Percentiles rank a stretch among this genome's conserved stretches.
These are phyloP conservation scores for Strobilomyces dryophilus DNA, from an alignment of 768 basidiomycete species.

Conservation along the genomic window DNA sequence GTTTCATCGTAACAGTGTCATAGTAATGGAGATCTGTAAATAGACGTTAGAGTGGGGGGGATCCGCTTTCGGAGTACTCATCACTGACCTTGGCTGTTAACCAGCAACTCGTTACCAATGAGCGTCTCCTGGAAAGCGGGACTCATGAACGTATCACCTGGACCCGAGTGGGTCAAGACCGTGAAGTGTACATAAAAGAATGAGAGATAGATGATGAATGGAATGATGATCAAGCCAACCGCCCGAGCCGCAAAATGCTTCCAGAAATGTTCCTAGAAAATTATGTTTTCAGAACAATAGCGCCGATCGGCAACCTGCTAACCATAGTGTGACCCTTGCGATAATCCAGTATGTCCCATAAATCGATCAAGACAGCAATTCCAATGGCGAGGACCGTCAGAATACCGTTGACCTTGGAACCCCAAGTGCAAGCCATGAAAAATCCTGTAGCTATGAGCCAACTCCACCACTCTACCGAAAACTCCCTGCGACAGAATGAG, in stretches of 20 bases:
- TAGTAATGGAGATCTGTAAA: slow-evolving; percentile 87
- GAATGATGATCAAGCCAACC: slow-evolving; percentile 81
- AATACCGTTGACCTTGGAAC: slow-evolving; percentile 96
- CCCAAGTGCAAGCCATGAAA: slow-evolving; percentile 95
- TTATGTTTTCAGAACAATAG: neutral
- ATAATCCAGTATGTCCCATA: slow-evolving; percentile 91
- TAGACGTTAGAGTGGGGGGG: neutral
- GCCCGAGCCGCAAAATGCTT: slow-evolving; percentile 86
- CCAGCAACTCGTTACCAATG: slow-evolving; percentile 82
- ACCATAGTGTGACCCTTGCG: slow-evolving; percentile 81
- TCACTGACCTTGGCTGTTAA: slow-evolving; percentile 82
- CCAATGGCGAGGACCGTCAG: slow-evolving; percentile 88
- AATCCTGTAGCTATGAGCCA: slow-evolving; percentile 90
- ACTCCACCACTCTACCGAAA: slow-evolving; percentile 87
- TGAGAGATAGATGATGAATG: slow-evolving; percentile 84
- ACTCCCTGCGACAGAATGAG: slow-evolving; percentile 55
- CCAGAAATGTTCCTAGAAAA: slow-evolving; percentile 74
- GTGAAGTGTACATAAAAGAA: slow-evolving; percentile 97
- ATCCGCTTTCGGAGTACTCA: neutral
- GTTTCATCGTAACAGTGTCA: slow-evolving; percentile 81
- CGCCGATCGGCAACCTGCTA: slow-evolving; percentile 1
- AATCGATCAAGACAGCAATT: slow-evolving; percentile 84
- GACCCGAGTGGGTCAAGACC: slow-evolving; percentile 81
- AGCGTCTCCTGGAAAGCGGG: slow-evolving; percentile 98
- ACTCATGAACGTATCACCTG: slow-evolving; percentile 96